Evolutionary conservation across 2,329 filamentous ascomycete species (phyloP).

Genomic region (Hypomyces rosellus): DNA sequence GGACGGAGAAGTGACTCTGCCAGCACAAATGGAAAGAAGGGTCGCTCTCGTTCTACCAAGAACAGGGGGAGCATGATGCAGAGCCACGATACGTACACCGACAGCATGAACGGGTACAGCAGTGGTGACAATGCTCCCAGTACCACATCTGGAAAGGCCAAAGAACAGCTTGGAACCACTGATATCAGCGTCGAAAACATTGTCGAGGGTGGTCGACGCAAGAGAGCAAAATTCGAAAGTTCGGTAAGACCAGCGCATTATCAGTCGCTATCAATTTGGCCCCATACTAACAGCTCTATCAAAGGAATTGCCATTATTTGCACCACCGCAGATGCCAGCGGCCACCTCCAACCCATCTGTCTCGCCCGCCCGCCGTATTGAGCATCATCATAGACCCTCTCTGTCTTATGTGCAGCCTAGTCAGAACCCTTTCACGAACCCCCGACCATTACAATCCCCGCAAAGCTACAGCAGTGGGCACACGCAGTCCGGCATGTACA

Average conservation of each 20-base stretch:
- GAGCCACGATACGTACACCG: slow-evolving; percentile 54
- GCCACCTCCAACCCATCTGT: slow-evolving; percentile 96
- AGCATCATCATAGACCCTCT: slow-evolving; percentile 58
- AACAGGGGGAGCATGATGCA: slow-evolving; percentile 47
- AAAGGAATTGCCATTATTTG: slow-evolving; percentile 92
- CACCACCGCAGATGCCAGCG: slow-evolving; percentile 86
- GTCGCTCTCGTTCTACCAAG: slow-evolving; percentile 63
- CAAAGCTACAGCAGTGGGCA: slow-evolving; percentile 59
- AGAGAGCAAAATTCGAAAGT: slow-evolving; percentile 92
- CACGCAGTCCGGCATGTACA: slow-evolving; percentile 49
- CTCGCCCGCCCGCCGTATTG: slow-evolving; percentile 78
- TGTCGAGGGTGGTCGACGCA: slow-evolving; percentile 90
- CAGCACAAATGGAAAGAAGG: slow-evolving; percentile 56
- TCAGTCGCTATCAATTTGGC: not conserved
- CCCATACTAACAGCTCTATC: slow-evolving; percentile 25
- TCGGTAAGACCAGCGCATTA: slow-evolving; percentile 61
- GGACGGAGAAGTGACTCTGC: slow-evolving; percentile 74
- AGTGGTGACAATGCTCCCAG: slow-evolving; percentile 78
- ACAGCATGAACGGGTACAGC: slow-evolving; percentile 70
- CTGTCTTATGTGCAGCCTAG: slow-evolving; percentile 70
- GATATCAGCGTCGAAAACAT: slow-evolving; percentile 99
- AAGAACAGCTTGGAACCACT: slow-evolving; percentile 85
- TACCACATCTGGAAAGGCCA: slow-evolving; percentile 65
- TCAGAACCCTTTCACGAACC: slow-evolving; percentile 74
- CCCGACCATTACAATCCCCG: slow-evolving; percentile 74